Evolutionary conservation across 495 filamentous ascomycete genomes (phyloP).

Genomic region (Tuber microsphaerosporum): DNA sequence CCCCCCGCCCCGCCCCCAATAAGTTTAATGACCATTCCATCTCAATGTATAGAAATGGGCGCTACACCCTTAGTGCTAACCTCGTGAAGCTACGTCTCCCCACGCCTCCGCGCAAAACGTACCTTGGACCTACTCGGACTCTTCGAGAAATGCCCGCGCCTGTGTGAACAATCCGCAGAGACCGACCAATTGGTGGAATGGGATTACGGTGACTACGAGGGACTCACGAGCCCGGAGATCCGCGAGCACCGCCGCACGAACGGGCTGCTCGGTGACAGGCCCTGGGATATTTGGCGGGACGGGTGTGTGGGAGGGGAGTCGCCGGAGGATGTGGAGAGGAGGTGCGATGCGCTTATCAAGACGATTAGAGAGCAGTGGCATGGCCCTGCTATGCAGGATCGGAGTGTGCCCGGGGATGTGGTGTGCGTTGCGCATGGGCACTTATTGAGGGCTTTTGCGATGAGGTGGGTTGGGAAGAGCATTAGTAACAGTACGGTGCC

Average conservation of each 20-base stretch:
- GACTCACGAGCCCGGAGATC: constrained; percentile 71
- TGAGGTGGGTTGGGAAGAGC: constrained; percentile 73
- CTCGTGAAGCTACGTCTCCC: constrained; percentile 62
- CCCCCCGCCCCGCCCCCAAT: not conserved
- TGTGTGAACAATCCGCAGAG: constrained; percentile 44
- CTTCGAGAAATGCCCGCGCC: constrained; percentile 40
- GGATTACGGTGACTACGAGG: constrained; percentile 95
- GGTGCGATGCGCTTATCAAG: constrained; percentile 68
- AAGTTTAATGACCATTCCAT: not conserved
- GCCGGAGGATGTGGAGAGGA: constrained; percentile 58
- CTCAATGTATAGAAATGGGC: not conserved
- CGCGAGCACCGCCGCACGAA: constrained; percentile 53
- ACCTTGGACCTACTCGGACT: constrained; percentile 79
- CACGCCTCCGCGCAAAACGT: constrained; percentile 73
- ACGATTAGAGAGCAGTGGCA: constrained; percentile 55
- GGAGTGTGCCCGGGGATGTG: constrained; percentile 48
- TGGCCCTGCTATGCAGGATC: constrained; percentile 41
- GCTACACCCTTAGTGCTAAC: constrained; percentile 1
- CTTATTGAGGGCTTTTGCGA: constrained; percentile 80
- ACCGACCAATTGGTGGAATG: constrained; percentile 78
- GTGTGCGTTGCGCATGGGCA: constrained; percentile 75
- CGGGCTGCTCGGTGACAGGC: constrained; percentile 51
- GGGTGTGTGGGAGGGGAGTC: constrained; percentile 42
- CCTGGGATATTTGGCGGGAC: constrained; percentile 74
- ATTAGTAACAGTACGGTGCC: constrained; percentile 50